These are phyloP conservation scores for Curvularia sp. DNA, from an alignment of 2,329 filamentous ascomycete genomes.

Conservation along the genomic window DNA sequence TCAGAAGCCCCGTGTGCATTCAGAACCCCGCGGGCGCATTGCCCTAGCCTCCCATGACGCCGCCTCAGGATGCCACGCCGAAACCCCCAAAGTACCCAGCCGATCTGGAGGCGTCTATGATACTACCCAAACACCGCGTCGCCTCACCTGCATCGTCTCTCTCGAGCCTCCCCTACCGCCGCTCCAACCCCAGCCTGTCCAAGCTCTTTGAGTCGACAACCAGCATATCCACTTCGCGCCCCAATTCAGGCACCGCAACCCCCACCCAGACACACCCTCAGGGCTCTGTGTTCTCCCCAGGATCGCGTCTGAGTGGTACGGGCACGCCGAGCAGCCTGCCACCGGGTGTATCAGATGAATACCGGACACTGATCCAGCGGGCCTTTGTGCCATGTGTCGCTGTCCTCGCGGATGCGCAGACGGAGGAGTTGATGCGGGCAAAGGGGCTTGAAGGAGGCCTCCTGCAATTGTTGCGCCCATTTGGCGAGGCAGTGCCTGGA, in stretches of 20 bases:
- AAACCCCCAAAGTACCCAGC: conserved; percentile 55
- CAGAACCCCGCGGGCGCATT: conserved; percentile 43
- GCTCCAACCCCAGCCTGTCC: conserved; percentile 60
- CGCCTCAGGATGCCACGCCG: conserved; percentile 50
- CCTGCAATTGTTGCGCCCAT: conserved; percentile 85
- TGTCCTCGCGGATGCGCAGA: conserved; percentile 85
- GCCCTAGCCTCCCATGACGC: conserved; percentile 51
- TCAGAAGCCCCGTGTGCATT: conserved; percentile 38
- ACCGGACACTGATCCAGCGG: conserved; percentile 72
- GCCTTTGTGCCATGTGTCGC: conserved; percentile 90
- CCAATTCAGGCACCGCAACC: conserved; percentile 54
- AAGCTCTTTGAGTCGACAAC: conserved; percentile 61
- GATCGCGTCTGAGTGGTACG: conserved; percentile 44
- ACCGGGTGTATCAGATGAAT: conserved; percentile 60
- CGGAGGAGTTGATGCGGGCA: conserved; percentile 76
- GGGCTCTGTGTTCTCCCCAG: conserved; percentile 56
- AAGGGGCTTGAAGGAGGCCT: conserved; percentile 87
- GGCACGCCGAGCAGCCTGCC: conserved; percentile 49
- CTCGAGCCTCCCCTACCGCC: conserved; percentile 61
- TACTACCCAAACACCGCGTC: conserved; percentile 65
- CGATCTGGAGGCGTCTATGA: conserved; percentile 68
- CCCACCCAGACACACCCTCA: conserved; percentile 47
- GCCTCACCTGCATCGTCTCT: conserved; percentile 66
- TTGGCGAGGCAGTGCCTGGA: conserved; percentile 85
- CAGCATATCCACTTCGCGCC: conserved; percentile 51